Percentiles rank a stretch among this genome's conserved stretches.
Evolutionary conservation across 805 yeast genomes (phyloP).

Genomic region (Candida verbasci): DNA sequence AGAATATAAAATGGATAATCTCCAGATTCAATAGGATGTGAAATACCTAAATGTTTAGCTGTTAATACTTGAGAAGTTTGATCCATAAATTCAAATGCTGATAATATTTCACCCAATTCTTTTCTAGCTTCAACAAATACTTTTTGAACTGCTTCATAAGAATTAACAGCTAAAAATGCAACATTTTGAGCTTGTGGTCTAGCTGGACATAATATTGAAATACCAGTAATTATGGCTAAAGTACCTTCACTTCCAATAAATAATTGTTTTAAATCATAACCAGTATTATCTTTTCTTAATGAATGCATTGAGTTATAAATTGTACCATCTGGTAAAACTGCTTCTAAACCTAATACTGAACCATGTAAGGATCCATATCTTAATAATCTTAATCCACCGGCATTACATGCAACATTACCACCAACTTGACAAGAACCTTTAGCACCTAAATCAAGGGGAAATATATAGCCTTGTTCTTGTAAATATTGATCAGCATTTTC

Average conservation of each 20-base stretch:
- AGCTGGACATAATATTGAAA: constrained; percentile 84
- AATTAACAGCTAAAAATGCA: constrained; percentile 77
- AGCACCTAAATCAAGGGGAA: constrained; percentile 93
- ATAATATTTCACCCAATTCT: constrained; percentile 78
- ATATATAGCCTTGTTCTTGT: constrained; percentile 79
- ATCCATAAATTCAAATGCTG: constrained; percentile 96
- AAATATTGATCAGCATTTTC: constrained; percentile 79
- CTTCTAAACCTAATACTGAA: constrained; percentile 84
- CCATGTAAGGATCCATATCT: constrained; percentile 94
- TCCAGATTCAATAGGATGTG: constrained; percentile 73
- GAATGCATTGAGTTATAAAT: constrained; percentile 75
- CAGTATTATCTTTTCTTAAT: constrained; percentile 91
- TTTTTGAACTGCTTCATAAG: constrained; percentile 79
- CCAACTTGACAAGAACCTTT: constrained; percentile 96
- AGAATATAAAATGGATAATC: constrained; percentile 85
- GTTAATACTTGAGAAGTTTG: constrained; percentile 60
- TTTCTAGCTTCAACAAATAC: constrained; percentile 73
- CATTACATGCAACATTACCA: constrained; percentile 92
- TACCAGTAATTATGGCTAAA: constrained; percentile 84
- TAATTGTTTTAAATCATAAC: constrained; percentile 86
- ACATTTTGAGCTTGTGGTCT: constrained; percentile 84
- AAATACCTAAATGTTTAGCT: constrained; percentile 50
- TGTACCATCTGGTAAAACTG: constrained; percentile 87
- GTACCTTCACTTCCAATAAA: constrained; percentile 96
- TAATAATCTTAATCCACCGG: constrained; percentile 86